Conservation (phyloP, 1,284 basidiomycete genomes). For the Sutorius eximius region DNA sequence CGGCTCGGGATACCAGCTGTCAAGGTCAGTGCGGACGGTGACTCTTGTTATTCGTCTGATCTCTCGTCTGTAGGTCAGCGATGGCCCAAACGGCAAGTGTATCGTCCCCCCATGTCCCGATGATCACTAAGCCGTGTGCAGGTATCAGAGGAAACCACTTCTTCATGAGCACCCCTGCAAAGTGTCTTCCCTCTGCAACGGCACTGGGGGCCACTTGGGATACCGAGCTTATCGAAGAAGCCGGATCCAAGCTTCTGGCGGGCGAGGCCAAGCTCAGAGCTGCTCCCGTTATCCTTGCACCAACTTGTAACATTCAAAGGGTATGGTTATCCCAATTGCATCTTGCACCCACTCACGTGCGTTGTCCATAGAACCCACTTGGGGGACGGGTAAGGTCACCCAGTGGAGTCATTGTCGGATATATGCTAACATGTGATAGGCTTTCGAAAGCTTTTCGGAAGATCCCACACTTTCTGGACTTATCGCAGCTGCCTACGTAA, state of each 20-base stretch:
- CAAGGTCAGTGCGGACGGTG: constrained; percentile 45
- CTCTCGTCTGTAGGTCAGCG: constrained; percentile 54
- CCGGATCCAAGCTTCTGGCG: constrained; percentile 67
- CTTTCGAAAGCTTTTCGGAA: constrained; percentile 79
- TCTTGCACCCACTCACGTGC: constrained; percentile 2
- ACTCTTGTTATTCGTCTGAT: constrained; percentile 1
- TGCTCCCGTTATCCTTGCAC: constrained; percentile 70
- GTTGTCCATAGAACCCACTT: constrained; percentile 54
- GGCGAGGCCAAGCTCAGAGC: constrained; percentile 69
- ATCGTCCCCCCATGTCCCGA: background rate
- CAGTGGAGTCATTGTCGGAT: background rate
- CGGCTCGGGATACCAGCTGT: constrained; percentile 69
- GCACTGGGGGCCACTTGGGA: constrained; percentile 77
- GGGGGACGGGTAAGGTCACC: constrained; percentile 59
- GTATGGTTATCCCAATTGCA: constrained; percentile 31
- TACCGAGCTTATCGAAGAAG: constrained; percentile 58
- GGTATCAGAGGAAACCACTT: constrained; percentile 59
- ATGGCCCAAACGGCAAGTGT: constrained; percentile 65
- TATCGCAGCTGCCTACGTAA: constrained; percentile 70
- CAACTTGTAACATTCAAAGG: constrained; percentile 80
- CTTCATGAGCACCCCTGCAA: constrained; percentile 64
- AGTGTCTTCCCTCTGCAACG: constrained; percentile 64
- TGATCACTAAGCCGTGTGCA: constrained; percentile 10
- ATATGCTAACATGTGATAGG: constrained; percentile 35
- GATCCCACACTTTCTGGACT: constrained; percentile 74